Evolutionary conservation across 768 basidiomycete genomes (phyloP).

Genomic region (Agaricus blazei): DNA sequence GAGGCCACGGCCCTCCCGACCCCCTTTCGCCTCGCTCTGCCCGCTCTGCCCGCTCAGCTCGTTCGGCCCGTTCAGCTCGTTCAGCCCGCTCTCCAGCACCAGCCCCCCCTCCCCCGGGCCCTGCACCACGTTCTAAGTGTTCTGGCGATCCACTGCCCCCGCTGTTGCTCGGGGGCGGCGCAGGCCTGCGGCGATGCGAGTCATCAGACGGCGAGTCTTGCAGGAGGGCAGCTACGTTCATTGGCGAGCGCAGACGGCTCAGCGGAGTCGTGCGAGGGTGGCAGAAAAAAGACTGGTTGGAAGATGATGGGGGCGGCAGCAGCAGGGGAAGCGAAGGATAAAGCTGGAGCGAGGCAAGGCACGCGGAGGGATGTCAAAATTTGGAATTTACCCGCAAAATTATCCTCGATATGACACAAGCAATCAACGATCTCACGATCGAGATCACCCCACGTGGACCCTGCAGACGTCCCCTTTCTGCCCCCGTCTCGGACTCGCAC

Average conservation of each 20-base stretch:
- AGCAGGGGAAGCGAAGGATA: conserved; percentile 8
- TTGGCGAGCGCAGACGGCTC: neutral
- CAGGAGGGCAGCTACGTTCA: conserved; percentile 17
- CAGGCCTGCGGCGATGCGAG: conserved; percentile 4
- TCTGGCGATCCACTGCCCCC: neutral
- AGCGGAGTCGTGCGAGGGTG: neutral
- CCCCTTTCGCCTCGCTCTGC: conserved; percentile 7
- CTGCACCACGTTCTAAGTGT: conserved; percentile 1
- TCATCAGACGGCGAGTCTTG: conserved; percentile 16
- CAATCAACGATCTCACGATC: conserved; percentile 17
- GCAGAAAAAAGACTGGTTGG: neutral
- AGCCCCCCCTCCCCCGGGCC: neutral
- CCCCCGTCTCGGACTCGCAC: neutral
- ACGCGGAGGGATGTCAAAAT: conserved; percentile 14
- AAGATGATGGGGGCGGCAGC: conserved; percentile 3
- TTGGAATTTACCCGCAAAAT: conserved; percentile 13
- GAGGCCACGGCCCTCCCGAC: neutral
- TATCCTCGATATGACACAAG: conserved; percentile 14
- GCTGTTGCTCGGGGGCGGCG: conserved; percentile 1
- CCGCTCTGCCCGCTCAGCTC: neutral
- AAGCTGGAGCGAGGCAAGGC: conserved; percentile 9
- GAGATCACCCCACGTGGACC: conserved; percentile 14
- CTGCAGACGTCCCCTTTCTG: neutral
- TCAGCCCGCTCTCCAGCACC: neutral
- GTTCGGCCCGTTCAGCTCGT: neutral